phyloP scores from a whole-genome alignment of 2,329 filamentous ascomycete species.

The Leptographium procerum region DNA sequence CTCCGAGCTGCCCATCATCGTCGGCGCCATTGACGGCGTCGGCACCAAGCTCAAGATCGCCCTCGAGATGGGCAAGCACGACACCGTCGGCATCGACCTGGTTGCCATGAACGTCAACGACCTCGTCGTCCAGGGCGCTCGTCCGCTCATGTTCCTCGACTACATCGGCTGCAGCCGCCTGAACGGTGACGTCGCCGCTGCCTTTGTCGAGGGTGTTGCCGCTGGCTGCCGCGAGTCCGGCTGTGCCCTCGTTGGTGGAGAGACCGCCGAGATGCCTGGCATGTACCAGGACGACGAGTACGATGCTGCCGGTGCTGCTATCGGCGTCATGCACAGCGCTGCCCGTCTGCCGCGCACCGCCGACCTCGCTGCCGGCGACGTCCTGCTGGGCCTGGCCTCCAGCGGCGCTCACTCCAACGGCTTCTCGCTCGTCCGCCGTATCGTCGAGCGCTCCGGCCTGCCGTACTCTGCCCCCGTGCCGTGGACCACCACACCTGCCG shows the following conservation, averaged over 20 bases:
- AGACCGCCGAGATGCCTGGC: conserved; percentile 97
- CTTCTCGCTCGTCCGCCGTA: conserved; percentile 89
- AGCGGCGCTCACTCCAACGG: conserved; percentile 92
- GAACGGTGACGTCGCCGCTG: conserved; percentile 62
- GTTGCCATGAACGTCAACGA: conserved; percentile 99
- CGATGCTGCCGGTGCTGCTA: conserved; percentile 81
- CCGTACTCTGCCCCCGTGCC: conserved; percentile 62
- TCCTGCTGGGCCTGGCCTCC: conserved; percentile 76
- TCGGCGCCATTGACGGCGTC: conserved; percentile 93
- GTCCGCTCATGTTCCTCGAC: conserved; percentile 92
- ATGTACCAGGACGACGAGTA: conserved; percentile 86
- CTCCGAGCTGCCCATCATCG: conserved; percentile 70
- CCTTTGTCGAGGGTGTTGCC: conserved; percentile 87
- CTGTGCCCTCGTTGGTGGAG: conserved; percentile 88
- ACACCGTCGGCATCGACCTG: conserved; percentile 90
- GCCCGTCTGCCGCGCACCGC: conserved; percentile 64
- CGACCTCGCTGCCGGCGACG: conserved; percentile 69
- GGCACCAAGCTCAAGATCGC: conserved; percentile 97
- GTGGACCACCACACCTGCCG: conserved; percentile 34
- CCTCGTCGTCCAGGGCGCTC: conserved; percentile 87
- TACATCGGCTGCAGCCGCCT: conserved; percentile 93
- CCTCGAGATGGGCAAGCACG: conserved; percentile 77
- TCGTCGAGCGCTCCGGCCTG: conserved; percentile 63
- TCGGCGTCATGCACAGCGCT: conserved; percentile 64
- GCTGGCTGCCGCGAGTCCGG: conserved; percentile 74